phyloP scores from a whole-genome alignment of 2,329 filamentous ascomycete genomes.

The Neonectria ditissima region DNA sequence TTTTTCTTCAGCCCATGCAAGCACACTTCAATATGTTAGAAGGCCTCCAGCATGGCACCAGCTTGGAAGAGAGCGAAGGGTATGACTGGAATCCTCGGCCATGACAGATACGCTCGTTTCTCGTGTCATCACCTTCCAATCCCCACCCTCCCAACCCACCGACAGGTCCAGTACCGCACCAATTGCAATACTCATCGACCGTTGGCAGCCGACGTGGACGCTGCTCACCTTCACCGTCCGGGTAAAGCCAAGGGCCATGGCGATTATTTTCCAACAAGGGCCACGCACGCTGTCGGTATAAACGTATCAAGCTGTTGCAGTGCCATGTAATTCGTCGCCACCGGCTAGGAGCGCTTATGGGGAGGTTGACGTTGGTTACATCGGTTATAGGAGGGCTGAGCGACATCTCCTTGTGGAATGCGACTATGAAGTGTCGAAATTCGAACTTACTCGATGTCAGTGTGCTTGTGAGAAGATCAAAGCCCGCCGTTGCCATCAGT shows the following conservation, averaged over 20 bases:
- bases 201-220: neutral
- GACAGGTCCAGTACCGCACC: neutral
- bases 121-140: neutral
- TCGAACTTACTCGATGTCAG: neutral
- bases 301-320: slow-evolving; percentile 15
- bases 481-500: slow-evolving; percentile 14
- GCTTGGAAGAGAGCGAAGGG: neutral
- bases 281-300: slow-evolving; percentile 19
- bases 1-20: neutral
- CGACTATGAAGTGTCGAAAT: neutral
- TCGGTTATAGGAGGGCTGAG: slow-evolving; percentile 6
- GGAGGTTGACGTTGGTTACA: slow-evolving; percentile 10
- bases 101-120: neutral
- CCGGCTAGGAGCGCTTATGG: neutral
- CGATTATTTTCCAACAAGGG: neutral
- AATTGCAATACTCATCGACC: neutral
- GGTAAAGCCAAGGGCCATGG: neutral
- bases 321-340: slow-evolving; percentile 3
- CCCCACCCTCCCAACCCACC: neutral
- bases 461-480: slow-evolving; percentile 13
- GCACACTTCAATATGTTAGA: neutral
- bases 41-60: neutral
- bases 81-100: neutral
- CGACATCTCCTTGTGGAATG: neutral
- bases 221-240: neutral